Evolutionary conservation across 2,329 filamentous ascomycete species (phyloP).

Genomic region (Cryphonectria japonica): DNA sequence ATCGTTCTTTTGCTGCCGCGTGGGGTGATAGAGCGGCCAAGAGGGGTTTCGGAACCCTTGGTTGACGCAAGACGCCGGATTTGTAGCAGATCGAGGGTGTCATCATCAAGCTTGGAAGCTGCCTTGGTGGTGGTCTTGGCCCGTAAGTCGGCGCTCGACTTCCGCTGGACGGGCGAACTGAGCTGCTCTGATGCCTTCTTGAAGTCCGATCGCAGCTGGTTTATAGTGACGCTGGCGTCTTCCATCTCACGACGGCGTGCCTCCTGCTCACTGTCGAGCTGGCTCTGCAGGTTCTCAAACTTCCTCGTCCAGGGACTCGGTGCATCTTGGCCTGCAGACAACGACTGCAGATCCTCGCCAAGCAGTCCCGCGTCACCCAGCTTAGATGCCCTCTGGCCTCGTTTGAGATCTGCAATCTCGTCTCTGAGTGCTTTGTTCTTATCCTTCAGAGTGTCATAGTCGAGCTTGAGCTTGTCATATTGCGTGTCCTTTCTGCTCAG

Average conservation of each 20-base stretch:
- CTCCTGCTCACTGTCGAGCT: conserved; percentile 34
- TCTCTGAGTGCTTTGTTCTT: conserved; percentile 62
- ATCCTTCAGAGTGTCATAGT: conserved; percentile 58
- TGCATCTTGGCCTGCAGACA: conserved; percentile 29
- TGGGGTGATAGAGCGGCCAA: conserved; percentile 12
- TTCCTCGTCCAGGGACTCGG: conserved; percentile 35
- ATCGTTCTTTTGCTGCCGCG: conserved; percentile 24
- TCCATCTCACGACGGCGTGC: conserved; percentile 26
- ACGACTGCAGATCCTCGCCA: conserved; percentile 34
- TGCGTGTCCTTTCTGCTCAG: conserved; percentile 38
- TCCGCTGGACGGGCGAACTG: conserved; percentile 12
- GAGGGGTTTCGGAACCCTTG: conserved; percentile 11
- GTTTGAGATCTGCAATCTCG: conserved; percentile 60
- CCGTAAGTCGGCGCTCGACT: conserved; percentile 12
- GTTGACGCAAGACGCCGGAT: conserved; percentile 12
- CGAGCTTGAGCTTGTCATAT: conserved; percentile 45
- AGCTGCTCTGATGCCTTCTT: conserved; percentile 18
- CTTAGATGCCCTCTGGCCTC: conserved; percentile 54
- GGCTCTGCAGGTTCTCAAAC: conserved; percentile 37
- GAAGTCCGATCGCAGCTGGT: conserved; percentile 30
- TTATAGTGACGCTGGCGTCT: conserved; percentile 26
- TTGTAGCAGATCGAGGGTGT: conserved; percentile 25
- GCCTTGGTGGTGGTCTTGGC: conserved; percentile 12
- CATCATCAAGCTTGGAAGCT: conserved; percentile 13
- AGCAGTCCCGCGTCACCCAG: conserved; percentile 32